Evolutionary conservation across 345 rosid genomes (phyloP).

Genomic region (Microcos paniculata): DNA sequence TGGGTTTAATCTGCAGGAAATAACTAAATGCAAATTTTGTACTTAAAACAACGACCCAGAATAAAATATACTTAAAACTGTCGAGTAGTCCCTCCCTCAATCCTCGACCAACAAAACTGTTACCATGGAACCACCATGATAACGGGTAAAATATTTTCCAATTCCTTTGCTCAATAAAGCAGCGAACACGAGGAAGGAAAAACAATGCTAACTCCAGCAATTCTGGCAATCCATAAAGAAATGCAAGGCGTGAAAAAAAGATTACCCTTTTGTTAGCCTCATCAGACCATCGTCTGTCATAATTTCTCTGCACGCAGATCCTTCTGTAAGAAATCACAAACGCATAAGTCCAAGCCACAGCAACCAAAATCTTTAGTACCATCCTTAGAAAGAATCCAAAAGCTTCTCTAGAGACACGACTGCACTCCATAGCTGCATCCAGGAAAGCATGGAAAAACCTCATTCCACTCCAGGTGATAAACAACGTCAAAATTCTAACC

Average conservation of each 20-base stretch:
- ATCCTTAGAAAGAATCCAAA: slow-evolving; percentile 63
- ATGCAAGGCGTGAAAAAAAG: slow-evolving; percentile 60
- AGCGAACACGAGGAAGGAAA: slow-evolving; percentile 84
- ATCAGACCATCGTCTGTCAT: slow-evolving; percentile 48
- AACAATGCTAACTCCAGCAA: slow-evolving; percentile 66
- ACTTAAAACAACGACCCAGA: slow-evolving; percentile 80
- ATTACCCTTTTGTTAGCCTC: slow-evolving; percentile 46
- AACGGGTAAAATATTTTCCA: slow-evolving; percentile 65
- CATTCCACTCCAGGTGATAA: no score
- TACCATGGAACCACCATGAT: slow-evolving; percentile 82
- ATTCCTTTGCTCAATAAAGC: slow-evolving; percentile 72
- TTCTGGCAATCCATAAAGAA: slow-evolving; percentile 67
- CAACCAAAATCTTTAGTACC: slow-evolving; percentile 66
- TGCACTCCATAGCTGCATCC: slow-evolving; percentile 58
- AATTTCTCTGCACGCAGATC: slow-evolving; percentile 70
- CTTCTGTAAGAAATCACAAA: slow-evolving; percentile 62
- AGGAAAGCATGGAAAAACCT: slow-evolving; percentile 77
- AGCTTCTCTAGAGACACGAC: slow-evolving; percentile 73
- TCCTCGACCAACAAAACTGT: slow-evolving; percentile 73
- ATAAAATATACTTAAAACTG: slow-evolving; percentile 68
- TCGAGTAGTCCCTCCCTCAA: slow-evolving; percentile 74
- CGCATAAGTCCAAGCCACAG: slow-evolving; percentile 58
- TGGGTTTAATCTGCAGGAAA: slow-evolving; percentile 79
- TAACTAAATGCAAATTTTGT: slow-evolving; percentile 85
- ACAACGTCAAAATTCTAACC: slow-evolving; percentile 64